Evolutionary conservation across 2,329 filamentous ascomycete species (phyloP).

Genomic region (Nemania sp.): DNA sequence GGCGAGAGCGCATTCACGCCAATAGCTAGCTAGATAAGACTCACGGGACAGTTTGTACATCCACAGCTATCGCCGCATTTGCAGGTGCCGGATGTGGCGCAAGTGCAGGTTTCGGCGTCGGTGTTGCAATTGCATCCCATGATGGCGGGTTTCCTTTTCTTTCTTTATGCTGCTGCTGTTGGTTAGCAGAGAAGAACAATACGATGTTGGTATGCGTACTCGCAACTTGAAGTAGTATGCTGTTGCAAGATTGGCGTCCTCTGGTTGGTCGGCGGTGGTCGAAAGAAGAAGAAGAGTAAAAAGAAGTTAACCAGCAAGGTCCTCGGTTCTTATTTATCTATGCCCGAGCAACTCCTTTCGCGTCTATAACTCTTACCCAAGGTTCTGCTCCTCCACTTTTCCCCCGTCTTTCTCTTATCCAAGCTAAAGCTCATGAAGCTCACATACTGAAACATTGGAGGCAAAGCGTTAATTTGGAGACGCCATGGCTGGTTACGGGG

Average conservation of each 20-base stretch:
- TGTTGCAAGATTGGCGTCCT: constrained; percentile 4
- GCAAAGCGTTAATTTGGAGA: too few relatives aligned
- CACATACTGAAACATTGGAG: too few relatives aligned
- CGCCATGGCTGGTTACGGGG: too few relatives aligned
- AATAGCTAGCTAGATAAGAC: too few relatives aligned
- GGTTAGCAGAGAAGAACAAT: background rate
- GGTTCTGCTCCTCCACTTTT: background rate
- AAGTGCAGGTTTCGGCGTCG: constrained; percentile 31
- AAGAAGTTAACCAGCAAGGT: constrained; percentile 25
- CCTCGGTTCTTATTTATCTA: too few relatives aligned
- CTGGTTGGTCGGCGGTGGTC: constrained; percentile 29
- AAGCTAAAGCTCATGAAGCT: too few relatives aligned
- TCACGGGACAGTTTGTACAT: constrained; percentile 37
- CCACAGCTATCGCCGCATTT: constrained; percentile 36
- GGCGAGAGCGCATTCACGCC: too few relatives aligned
- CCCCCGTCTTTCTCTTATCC: background rate
- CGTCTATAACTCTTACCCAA: background rate
- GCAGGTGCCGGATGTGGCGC: constrained; percentile 34
- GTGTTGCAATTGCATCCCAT: constrained; percentile 40
- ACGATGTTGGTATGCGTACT: background rate
- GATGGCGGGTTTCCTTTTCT: constrained; percentile 4
- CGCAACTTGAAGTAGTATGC: constrained; percentile 9
- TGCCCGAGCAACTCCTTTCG: too few relatives aligned
- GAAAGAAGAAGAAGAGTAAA: constrained; percentile 17
- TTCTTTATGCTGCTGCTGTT: background rate